Evolutionary conservation across 257 asterid genomes (phyloP).

Genomic region (Solanum rostratum): DNA sequence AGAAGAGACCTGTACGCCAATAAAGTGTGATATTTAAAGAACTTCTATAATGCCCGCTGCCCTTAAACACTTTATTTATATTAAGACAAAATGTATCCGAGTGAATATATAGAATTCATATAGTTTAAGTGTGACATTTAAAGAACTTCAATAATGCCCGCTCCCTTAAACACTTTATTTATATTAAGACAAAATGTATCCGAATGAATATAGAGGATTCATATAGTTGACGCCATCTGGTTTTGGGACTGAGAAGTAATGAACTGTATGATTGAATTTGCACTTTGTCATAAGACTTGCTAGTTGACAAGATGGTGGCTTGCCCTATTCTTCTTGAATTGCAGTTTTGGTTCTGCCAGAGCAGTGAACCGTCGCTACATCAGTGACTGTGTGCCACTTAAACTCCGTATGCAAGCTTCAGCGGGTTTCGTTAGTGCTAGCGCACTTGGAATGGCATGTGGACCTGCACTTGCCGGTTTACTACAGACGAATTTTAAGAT

Average conservation of each 20-base stretch:
- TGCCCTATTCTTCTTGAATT: constrained; percentile 6
- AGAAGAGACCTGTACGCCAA: neutral
- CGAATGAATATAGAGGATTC: neutral
- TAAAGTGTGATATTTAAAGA: neutral
- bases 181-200: neutral
- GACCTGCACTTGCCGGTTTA: constrained; percentile 91
- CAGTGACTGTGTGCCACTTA: constrained; percentile 94
- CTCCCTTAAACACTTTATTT: neutral
- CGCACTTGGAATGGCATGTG: constrained; percentile 99
- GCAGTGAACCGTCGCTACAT: constrained; percentile 95
- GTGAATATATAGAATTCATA: neutral
- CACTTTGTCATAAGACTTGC: neutral
- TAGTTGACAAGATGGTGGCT: neutral
- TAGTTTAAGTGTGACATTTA: too few relatives aligned
- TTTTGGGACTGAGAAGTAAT: neutral
- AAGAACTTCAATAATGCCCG: neutral
- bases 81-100: too few relatives aligned
- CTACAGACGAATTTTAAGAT: constrained; percentile 69
- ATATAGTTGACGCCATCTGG: neutral
- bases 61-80: neutral
- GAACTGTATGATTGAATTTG: neutral
- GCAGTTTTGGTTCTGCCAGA: constrained; percentile 95
- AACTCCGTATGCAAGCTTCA: constrained; percentile 87
- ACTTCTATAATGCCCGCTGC: too few relatives aligned
- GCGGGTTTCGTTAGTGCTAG: constrained; percentile 99